Evolutionary conservation across 2,329 filamentous ascomycete genomes (phyloP).

Genomic region (Alternaria gaisen): DNA sequence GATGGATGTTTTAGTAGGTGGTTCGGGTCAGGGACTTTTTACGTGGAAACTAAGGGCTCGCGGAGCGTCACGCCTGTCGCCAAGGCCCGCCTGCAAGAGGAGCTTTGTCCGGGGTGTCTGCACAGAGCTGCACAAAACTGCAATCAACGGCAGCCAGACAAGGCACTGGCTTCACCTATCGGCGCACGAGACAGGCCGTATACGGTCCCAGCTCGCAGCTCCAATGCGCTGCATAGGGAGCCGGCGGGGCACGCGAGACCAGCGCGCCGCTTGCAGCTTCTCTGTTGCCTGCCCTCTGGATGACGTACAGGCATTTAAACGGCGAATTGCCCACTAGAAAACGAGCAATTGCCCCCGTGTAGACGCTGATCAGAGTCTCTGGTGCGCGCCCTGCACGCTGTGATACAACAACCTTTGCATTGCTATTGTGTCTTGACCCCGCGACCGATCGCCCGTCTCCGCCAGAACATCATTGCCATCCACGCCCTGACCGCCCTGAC

Average conservation of each 20-base stretch:
- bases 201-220: slow-evolving; percentile 4
- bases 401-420: slow-evolving; percentile 22
- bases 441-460: slow-evolving; percentile 29
- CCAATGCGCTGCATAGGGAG: slow-evolving; percentile 6
- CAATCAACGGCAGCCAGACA: slow-evolving; percentile 10
- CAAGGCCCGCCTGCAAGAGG: slow-evolving; percentile 30
- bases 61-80: slow-evolving; percentile 29
- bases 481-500: slow-evolving; percentile 1
- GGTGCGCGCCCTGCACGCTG: slow-evolving; percentile 24
- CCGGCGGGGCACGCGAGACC: slow-evolving; percentile 31
- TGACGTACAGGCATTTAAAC: slow-evolving; percentile 28
- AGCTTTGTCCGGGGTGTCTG: slow-evolving; percentile 22
- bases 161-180: neutral
- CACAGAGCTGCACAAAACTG: slow-evolving; percentile 8
- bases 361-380: slow-evolving; percentile 29
- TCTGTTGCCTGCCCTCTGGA: slow-evolving; percentile 11
- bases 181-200: slow-evolving; percentile 3
- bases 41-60: slow-evolving; percentile 35
- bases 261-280: slow-evolving; percentile 26
- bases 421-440: slow-evolving; percentile 15
- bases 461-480: slow-evolving; percentile 7
- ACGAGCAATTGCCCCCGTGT: slow-evolving; percentile 40
- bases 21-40: slow-evolving; percentile 43
- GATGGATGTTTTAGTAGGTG: slow-evolving; percentile 49
- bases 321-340: slow-evolving; percentile 40